phyloP scores from a whole-genome alignment of 768 basidiomycete genomes.

The Scleroderma bovista region DNA sequence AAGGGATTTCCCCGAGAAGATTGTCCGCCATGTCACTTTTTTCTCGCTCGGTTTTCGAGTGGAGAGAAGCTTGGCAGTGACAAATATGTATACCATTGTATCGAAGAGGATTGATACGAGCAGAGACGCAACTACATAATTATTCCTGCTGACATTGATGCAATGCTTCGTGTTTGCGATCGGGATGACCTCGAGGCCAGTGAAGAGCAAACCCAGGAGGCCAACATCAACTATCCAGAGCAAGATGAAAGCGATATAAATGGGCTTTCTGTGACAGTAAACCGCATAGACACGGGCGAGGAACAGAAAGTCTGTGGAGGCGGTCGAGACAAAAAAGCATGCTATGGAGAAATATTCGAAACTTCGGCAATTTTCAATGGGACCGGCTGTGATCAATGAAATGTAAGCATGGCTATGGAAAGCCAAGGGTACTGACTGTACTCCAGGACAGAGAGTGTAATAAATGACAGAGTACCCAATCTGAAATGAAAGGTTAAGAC shows the following conservation, averaged over 20 bases:
- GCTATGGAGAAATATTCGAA: neutral
- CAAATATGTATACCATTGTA: neutral
- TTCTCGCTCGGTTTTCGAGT: neutral
- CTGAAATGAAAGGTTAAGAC: neutral
- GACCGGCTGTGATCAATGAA: neutral
- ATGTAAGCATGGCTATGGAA: neutral
- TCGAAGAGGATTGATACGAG: slow-evolving; percentile 5
- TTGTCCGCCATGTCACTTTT: neutral
- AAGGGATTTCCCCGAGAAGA: slow-evolving; percentile 17
- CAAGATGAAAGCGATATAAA: slow-evolving; percentile 16
- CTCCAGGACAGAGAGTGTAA: neutral
- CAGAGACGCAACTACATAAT: slow-evolving; percentile 13
- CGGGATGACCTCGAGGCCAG: slow-evolving; percentile 11
- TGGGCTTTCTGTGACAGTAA: slow-evolving; percentile 10
- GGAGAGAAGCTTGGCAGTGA: too few species aligned
- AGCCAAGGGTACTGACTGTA: neutral
- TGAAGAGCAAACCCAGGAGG: slow-evolving; percentile 15
- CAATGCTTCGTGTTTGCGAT: slow-evolving; percentile 25
- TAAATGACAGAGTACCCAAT: neutral
- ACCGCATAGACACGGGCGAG: slow-evolving; percentile 26
- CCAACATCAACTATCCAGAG: slow-evolving; percentile 22
- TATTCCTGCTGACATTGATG: slow-evolving; percentile 12
- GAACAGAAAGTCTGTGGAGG: slow-evolving; percentile 24
- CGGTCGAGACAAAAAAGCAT: slow-evolving; percentile 1
- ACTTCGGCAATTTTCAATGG: neutral